Evolutionary conservation across 139 green algal genomes (phyloP).

Genomic region (Chlorokybus atmophyticus): DNA sequence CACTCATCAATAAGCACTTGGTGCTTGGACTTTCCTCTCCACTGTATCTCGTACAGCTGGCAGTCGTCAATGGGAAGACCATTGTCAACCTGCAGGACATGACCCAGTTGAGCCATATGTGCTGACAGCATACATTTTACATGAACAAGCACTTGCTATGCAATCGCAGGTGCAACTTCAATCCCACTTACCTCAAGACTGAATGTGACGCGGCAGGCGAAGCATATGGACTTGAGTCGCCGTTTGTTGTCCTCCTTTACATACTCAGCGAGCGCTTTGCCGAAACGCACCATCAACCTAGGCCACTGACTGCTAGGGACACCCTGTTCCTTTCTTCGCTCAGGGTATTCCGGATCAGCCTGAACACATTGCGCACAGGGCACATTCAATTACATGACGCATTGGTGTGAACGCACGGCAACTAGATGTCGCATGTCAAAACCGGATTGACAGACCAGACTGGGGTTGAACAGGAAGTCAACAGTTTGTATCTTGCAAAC

Average conservation of each 20-base stretch:
- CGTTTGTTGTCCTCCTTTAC: not conserved
- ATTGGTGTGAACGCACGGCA: too few relatives aligned
- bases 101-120: too few relatives aligned
- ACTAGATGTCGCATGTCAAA: too few relatives aligned
- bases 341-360: not conserved
- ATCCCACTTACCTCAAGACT: not conserved
- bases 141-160: too few relatives aligned
- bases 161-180: too few relatives aligned
- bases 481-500: too few relatives aligned
- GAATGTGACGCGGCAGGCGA: not conserved
- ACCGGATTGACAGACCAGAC: too few relatives aligned
- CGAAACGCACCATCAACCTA: not conserved
- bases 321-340: not conserved
- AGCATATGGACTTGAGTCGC: not conserved
- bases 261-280: not conserved
- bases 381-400: too few relatives aligned
- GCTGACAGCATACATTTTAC: too few relatives aligned
- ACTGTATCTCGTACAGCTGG: not conserved
- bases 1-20: not conserved
- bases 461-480: too few relatives aligned
- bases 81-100: not conserved
- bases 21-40: not conserved
- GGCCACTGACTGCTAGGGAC: not conserved
- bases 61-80: not conserved
- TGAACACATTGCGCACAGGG: not conserved